A percentile compares a stretch with the other conserved stretches of the same genome.
phyloP scores from a whole-genome alignment of 495 filamentous ascomycete species.

The Podospora bellae-mahoneyi region DNA sequence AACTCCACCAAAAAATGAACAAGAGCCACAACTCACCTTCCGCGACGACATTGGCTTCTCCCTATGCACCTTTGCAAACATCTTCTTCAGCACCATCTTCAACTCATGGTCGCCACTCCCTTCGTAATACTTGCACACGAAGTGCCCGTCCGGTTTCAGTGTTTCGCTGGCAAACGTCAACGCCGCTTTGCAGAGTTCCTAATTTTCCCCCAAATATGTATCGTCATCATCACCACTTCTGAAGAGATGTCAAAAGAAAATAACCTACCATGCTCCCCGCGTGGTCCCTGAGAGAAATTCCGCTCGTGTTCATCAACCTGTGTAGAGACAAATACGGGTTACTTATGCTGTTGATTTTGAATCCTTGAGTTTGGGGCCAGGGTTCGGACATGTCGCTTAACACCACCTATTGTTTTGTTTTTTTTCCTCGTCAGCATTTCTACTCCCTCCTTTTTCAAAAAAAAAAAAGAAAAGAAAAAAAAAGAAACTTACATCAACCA shows the following conservation, averaged over 20 bases:
- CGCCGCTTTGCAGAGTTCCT: conserved; percentile 89
- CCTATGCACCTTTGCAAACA: conserved; percentile 75
- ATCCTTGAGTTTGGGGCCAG: conserved; percentile 76
- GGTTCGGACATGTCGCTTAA: conserved; percentile 98
- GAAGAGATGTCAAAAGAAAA: background rate
- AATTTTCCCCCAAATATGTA: background rate
- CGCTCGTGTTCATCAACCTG: conserved; percentile 99
- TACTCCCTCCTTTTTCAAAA: conserved; percentile 1
- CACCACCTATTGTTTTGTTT: conserved; percentile 52
- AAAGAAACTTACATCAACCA: conserved; percentile 65
- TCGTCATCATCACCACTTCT: background rate
- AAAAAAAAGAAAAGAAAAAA: background rate
- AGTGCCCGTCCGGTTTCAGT: conserved; percentile 75
- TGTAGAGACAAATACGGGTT: conserved; percentile 60
- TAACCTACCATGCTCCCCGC: conserved; percentile 85
- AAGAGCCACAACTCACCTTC: conserved; percentile 54
- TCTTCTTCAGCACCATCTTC: conserved; percentile 63
- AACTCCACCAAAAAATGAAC: background rate
- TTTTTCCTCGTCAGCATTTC: conserved; percentile 15
- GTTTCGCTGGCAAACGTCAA: conserved; percentile 79
- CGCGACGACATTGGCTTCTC: conserved; percentile 90
- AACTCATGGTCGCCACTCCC: conserved; percentile 78
- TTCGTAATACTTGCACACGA: conserved; percentile 97
- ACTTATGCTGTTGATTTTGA: conserved; percentile 82
- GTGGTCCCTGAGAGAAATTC: conserved; percentile 81